Evolutionary conservation across 345 rosid genomes (phyloP).

Genomic region (Hibiscus syriacus): DNA sequence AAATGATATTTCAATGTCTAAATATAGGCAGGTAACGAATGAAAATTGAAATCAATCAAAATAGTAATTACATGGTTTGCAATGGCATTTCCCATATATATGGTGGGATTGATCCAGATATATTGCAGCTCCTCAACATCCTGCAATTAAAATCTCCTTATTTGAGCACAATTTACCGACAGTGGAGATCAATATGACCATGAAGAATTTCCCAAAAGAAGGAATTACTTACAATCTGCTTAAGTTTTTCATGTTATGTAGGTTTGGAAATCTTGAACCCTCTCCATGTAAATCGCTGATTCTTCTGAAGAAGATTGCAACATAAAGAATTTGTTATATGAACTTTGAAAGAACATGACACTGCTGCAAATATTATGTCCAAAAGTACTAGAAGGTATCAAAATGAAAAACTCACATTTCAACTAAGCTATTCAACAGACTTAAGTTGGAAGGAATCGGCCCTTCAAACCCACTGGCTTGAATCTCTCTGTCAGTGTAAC

Average conservation of each 20-base stretch:
- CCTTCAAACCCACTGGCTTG: constrained; percentile 49
- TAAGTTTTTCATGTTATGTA: constrained; percentile 20
- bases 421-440: constrained; percentile 18
- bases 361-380: background rate
- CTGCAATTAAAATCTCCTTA: constrained; percentile 15
- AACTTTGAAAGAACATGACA: background rate
- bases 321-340: background rate
- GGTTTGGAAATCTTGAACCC: constrained; percentile 30
- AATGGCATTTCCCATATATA: constrained; percentile 13
- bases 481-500: constrained; percentile 33
- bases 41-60: background rate
- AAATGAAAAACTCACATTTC: constrained; percentile 33
- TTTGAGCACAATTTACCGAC: background rate
- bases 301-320: constrained; percentile 26
- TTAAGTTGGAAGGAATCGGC: constrained; percentile 37
- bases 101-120: constrained; percentile 26
- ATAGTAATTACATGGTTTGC: constrained; percentile 16
- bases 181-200: background rate
- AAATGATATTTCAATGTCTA: background rate
- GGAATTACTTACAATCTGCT: constrained; percentile 27
- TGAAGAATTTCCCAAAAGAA: background rate
- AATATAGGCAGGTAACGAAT: background rate
- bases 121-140: constrained; percentile 34
- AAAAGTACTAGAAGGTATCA: background rate
- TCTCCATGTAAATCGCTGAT: constrained; percentile 37